Evolutionary conservation across 148 eudicot genomes (phyloP), one percentile per base, ranked within the genome.

Genomic region (Camellia sinensis): DNA sequence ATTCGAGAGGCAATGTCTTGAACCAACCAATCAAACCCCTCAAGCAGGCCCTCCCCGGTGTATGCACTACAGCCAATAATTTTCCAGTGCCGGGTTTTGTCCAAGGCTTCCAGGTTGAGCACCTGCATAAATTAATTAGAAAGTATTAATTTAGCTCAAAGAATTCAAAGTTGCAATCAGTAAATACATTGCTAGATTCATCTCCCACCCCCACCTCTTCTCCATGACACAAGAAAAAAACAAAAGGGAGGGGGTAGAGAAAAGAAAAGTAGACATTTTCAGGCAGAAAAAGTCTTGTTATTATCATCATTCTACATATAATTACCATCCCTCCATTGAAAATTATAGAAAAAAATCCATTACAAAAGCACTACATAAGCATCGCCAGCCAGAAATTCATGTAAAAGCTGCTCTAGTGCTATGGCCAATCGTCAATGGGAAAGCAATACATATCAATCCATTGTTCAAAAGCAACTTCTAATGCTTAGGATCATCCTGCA

Each of bases 1-100:
- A 95, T 93, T 71, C 98, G 87, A 7, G 97, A 95, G 78, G 98
- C 98, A 70, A 95, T 87, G 83, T 95, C 98, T 73, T 95, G 98
- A 84, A 95, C 97, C 87, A 93, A 83, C 99, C 99, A 96, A 85
- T 93, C 94, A 74, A 92, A 93, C 64, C 99, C 99, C 70, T 93
- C 92, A 1, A 93, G 92, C 75, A 96, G 84, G 14, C 98, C 99
- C 9, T 90, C 92, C 50, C 99, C 99, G 1, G 97, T 96, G 89
- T 91, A 93, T 57, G 99, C 99, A 78, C 98, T 91, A 68, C 99
- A 96, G 18, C 99, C 99, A 78, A 89, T 91, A 48, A 96, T 96
- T 77, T 87, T 81, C 98, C 99, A 96, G 89, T 96, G 99, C 7
- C 99, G 83, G 67, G 88, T 93, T 72, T 92, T 93, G 80, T 93